Conservation (phyloP, 352 stramenopile species). For the Pythium aphanidermatum region DNA sequence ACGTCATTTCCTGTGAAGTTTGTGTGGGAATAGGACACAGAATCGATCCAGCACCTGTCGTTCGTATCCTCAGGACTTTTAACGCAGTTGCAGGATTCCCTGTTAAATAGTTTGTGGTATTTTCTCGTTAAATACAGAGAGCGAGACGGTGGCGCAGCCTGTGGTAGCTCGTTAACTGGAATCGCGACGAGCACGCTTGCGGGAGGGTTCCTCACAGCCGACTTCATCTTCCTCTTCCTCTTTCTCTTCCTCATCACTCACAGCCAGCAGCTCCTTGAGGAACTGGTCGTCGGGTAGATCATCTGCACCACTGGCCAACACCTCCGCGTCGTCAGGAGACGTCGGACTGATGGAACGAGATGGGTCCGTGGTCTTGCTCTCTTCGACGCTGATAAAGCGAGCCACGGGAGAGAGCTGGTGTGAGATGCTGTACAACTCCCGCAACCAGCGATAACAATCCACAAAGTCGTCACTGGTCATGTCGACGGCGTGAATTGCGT, state of each 20-base stretch:
- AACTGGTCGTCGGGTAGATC: background rate
- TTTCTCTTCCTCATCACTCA: too few relatives aligned
- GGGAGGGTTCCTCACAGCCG: conserved; percentile 1
- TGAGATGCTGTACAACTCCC: conserved; percentile 16
- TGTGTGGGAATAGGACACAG: too few relatives aligned
- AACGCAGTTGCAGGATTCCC: too few relatives aligned
- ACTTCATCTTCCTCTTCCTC: background rate
- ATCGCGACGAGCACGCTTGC: conserved; percentile 15
- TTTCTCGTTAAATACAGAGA: conserved; percentile 6
- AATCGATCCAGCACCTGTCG: too few relatives aligned
- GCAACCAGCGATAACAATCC: conserved; percentile 29
- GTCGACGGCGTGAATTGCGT: conserved; percentile 21
- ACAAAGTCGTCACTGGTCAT: conserved; percentile 24
- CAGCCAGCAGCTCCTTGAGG: background rate
- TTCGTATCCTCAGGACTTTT: too few relatives aligned
- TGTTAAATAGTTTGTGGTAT: conserved; percentile 7
- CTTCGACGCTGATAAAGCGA: conserved; percentile 35
- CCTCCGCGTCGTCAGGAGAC: conserved; percentile 22
- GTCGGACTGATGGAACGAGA: conserved; percentile 35
- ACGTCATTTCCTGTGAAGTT: too few relatives aligned
- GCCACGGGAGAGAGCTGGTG: conserved; percentile 17
- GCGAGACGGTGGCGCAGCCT: background rate
- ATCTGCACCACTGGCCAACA: background rate
- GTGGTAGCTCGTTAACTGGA: background rate
- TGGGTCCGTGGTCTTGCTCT: conserved; percentile 23